Conservation (phyloP, 345 rosid genomes). For the Boechera retrofracta region DNA sequence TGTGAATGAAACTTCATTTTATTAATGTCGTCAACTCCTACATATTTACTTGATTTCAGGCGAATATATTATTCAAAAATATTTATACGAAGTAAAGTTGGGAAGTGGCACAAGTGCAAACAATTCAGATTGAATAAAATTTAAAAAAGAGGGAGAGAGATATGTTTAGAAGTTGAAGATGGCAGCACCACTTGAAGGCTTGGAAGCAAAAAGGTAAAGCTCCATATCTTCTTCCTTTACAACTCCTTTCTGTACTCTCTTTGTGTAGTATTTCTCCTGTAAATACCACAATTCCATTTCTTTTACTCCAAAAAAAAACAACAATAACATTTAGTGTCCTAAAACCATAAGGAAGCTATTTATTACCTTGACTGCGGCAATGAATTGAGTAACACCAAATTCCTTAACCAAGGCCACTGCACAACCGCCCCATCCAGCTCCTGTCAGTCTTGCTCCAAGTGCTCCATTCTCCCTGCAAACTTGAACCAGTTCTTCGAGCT, state of each 20-base stretch:
- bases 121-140: constrained; percentile 4
- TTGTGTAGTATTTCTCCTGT: constrained; percentile 83
- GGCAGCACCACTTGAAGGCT: constrained; percentile 98
- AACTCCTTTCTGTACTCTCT: constrained; percentile 74
- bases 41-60: background rate
- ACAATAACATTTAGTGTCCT: background rate
- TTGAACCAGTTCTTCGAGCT: constrained; percentile 90
- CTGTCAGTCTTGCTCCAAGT: constrained; percentile 94
- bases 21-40: background rate
- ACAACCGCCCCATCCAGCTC: constrained; percentile 99
- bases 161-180: constrained; percentile 67
- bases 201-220: constrained; percentile 90
- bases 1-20: no score
- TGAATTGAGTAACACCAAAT: constrained; percentile 77
- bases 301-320: background rate
- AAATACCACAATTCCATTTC: background rate
- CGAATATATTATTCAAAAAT: constrained; percentile 12
- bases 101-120: constrained; percentile 6
- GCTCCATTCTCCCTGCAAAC: constrained; percentile 73
- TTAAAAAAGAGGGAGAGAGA: background rate
- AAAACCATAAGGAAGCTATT: background rate
- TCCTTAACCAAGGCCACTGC: constrained; percentile 91
- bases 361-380: constrained; percentile 75
- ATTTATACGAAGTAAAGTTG: background rate
- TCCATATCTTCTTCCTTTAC: constrained; percentile 76